These are phyloP conservation scores for Vitis amurensis DNA, from an alignment of 164 flowering plant species.

Conservation along the genomic window DNA sequence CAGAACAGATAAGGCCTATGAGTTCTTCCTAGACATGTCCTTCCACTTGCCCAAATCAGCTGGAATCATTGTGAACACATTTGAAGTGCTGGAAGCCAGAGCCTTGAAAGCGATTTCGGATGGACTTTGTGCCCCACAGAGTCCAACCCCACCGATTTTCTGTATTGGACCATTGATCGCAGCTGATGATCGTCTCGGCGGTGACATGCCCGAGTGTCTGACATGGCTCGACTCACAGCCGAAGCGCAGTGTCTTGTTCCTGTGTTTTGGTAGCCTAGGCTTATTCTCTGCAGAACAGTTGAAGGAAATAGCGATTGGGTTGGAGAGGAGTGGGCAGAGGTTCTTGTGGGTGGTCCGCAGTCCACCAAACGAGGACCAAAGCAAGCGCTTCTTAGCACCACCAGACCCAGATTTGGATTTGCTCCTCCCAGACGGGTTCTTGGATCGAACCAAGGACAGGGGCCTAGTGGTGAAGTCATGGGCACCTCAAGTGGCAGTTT, in stretches of 20 bases:
- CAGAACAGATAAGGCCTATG: constrained; percentile 10
- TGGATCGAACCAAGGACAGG: constrained; percentile 34
- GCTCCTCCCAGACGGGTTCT: constrained; percentile 41
- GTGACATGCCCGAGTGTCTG: constrained; percentile 16
- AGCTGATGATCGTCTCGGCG: background rate
- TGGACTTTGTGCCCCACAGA: constrained; percentile 26
- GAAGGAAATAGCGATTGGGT: constrained; percentile 39
- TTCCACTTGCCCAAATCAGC: constrained; percentile 14
- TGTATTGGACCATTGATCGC: constrained; percentile 41
- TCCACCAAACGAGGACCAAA: constrained; percentile 24
- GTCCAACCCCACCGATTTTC: constrained; percentile 30
- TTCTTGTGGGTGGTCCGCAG: constrained; percentile 50
- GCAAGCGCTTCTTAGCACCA: background rate
- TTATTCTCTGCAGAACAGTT: constrained; percentile 31
- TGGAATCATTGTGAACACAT: constrained; percentile 44
- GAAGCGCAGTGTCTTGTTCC: constrained; percentile 37
- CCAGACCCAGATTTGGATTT: constrained; percentile 26
- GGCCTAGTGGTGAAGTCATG: constrained; percentile 45
- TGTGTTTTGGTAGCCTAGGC: constrained; percentile 52
- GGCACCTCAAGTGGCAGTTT: constrained; percentile 39
- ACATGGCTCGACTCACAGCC: constrained; percentile 48
- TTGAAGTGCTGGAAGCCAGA: constrained; percentile 31
- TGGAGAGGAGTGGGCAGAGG: constrained; percentile 42
- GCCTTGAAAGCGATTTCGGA: constrained; percentile 23
- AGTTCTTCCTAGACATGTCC: constrained; percentile 5